These are phyloP conservation scores for Cadophora gregata DNA, from an alignment of 2,329 filamentous ascomycete species.

Conservation along the genomic window DNA sequence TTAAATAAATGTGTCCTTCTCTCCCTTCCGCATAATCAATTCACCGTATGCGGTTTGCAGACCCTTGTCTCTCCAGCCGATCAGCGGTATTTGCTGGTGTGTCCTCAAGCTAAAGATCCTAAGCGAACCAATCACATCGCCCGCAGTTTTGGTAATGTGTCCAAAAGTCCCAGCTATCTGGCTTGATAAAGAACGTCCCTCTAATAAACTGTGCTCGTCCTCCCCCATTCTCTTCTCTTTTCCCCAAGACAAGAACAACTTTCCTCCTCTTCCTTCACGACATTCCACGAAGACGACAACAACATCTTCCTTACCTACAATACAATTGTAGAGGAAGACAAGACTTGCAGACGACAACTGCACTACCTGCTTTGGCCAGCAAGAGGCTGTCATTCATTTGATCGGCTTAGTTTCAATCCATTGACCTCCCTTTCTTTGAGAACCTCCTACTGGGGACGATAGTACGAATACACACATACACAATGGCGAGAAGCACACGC, in stretches of 20 bases:
- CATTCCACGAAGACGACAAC: background rate
- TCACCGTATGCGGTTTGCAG: background rate
- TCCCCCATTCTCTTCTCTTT: background rate
- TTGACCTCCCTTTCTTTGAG: background rate
- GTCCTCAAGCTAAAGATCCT: background rate
- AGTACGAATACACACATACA: background rate
- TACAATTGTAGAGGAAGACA: slow-evolving; percentile 9
- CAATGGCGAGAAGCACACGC: slow-evolving; percentile 9
- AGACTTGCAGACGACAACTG: background rate
- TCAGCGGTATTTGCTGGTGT: background rate
- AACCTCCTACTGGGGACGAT: slow-evolving; percentile 5
- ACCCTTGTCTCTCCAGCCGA: background rate
- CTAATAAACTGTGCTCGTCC: background rate
- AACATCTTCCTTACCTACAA: slow-evolving; percentile 7
- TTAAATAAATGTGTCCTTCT: slow-evolving; percentile 5
- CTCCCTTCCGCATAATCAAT: slow-evolving; percentile 6
- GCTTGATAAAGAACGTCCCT: slow-evolving; percentile 11
- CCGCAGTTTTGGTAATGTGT: background rate
- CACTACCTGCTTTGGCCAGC: background rate
- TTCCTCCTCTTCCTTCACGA: slow-evolving; percentile 5
- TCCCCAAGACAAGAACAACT: slow-evolving; percentile 4
- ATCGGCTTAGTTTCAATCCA: background rate
- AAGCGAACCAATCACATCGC: slow-evolving; percentile 10
- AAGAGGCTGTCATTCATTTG: slow-evolving; percentile 8
- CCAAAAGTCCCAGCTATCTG: slow-evolving; percentile 15